Percentiles rank a stretch among this genome's conserved stretches.
phyloP scores from a whole-genome alignment of 1,284 basidiomycete species.

The Coniferiporia weirii region DNA sequence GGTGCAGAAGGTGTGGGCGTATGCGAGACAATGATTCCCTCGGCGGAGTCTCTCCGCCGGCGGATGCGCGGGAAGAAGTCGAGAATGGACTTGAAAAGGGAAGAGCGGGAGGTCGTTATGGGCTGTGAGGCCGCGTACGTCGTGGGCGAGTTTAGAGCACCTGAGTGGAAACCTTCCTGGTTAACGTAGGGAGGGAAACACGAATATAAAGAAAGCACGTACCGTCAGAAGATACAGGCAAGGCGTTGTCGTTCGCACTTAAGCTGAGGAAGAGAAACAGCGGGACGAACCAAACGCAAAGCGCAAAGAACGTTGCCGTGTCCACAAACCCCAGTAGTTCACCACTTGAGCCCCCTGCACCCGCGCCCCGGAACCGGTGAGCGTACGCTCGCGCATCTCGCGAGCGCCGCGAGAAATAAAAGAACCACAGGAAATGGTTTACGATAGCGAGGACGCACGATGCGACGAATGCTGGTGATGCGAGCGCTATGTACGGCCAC shows the following conservation, averaged over 20 bases:
- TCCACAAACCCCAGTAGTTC: slow-evolving; percentile 73
- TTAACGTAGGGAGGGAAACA: background rate
- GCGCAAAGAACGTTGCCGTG: slow-evolving; percentile 87
- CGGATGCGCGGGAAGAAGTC: slow-evolving; percentile 36
- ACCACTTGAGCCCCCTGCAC: slow-evolving; percentile 26
- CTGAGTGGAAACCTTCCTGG: slow-evolving; percentile 27
- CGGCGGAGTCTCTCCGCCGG: slow-evolving; percentile 34
- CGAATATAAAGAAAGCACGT: slow-evolving; percentile 5
- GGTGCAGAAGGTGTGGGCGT: slow-evolving; percentile 30
- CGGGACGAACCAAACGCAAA: slow-evolving; percentile 91
- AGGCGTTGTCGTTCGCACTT: slow-evolving; percentile 91
- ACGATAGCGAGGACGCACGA: slow-evolving; percentile 79
- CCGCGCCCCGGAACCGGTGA: slow-evolving; percentile 5
- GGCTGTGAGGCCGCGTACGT: slow-evolving; percentile 24
- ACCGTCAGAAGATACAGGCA: slow-evolving; percentile 50
- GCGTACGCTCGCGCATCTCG: slow-evolving; percentile 34
- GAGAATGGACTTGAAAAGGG: slow-evolving; percentile 63
- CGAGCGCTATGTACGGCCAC: slow-evolving; percentile 89
- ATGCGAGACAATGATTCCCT: slow-evolving; percentile 60
- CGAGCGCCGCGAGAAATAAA: slow-evolving; percentile 76
- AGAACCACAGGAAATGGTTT: slow-evolving; percentile 95
- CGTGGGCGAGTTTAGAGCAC: slow-evolving; percentile 28
- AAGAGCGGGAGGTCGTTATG: slow-evolving; percentile 37
- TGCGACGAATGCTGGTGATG: slow-evolving; percentile 75
- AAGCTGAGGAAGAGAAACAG: slow-evolving; percentile 89